A percentile compares a stretch with the other conserved stretches of the same genome.
Conservation (phyloP, 2,329 filamentous ascomycete species). For the Sporothrix brunneoviolacea region DNA sequence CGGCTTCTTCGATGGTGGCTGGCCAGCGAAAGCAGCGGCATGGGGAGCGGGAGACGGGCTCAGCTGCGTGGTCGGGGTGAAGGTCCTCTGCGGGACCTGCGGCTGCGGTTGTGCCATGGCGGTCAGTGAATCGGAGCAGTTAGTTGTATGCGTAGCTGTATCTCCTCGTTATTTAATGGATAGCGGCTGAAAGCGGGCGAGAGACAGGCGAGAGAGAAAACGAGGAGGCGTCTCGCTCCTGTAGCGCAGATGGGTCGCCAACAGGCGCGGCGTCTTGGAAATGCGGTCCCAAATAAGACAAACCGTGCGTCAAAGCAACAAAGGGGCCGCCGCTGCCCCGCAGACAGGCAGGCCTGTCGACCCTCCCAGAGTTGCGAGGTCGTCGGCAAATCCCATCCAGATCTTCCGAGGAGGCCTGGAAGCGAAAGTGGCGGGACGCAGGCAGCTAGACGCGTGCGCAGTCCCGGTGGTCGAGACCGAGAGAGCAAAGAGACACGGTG, state of each 20-base stretch:
- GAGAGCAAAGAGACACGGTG: not conserved
- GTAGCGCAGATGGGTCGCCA: not conserved
- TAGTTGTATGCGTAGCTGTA: too few relatives aligned
- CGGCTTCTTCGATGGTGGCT: conserved; percentile 21
- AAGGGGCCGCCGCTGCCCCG: conserved; percentile 16
- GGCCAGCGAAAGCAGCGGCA: conserved; percentile 19
- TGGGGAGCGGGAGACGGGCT: conserved; percentile 18
- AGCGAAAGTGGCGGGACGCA: too few relatives aligned
- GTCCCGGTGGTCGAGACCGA: not conserved
- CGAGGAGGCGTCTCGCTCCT: not conserved
- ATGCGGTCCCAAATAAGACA: not conserved
- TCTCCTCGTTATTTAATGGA: too few relatives aligned
- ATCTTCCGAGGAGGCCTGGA: not conserved
- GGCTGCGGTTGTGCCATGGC: conserved; percentile 55
- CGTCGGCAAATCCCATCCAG: conserved; percentile 15
- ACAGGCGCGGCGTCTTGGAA: not conserved
- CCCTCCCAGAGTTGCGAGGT: conserved; percentile 27
- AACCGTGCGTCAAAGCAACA: not conserved
- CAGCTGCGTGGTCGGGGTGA: conserved; percentile 20
- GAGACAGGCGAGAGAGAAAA: too few relatives aligned
- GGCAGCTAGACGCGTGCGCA: not conserved
- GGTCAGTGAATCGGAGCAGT: not conserved
- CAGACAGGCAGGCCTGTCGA: conserved; percentile 46
- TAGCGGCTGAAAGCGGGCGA: too few relatives aligned
- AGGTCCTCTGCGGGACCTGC: conserved; percentile 28